These are phyloP conservation scores for Fraxinus baroniana DNA, from an alignment of 305 asterid species.

Conservation along the genomic window DNA sequence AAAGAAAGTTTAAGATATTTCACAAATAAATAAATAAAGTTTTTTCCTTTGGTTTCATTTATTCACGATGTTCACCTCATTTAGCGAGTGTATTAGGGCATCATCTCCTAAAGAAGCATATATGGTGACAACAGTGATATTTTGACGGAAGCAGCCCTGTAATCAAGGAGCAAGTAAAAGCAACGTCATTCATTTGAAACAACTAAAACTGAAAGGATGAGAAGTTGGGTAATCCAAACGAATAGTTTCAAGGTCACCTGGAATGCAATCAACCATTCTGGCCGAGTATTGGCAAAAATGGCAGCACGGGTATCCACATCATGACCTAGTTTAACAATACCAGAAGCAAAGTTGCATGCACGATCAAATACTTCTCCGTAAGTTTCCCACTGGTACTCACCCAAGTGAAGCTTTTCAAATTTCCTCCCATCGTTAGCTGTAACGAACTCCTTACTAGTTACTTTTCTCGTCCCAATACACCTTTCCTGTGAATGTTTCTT, in stretches of 20 bases:
- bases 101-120: conserved; percentile 93
- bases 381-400: conserved; percentile 85
- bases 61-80: conserved; percentile 56
- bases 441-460: conserved; percentile 49
- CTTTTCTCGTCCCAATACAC: conserved; percentile 73
- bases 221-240: neutral
- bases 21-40: neutral
- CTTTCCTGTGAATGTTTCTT: conserved; percentile 48
- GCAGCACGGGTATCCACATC: conserved; percentile 84
- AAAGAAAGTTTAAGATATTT: neutral
- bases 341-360: conserved; percentile 74
- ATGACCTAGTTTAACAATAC: conserved; percentile 75
- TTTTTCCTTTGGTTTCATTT: conserved; percentile 1
- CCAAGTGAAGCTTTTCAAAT: conserved; percentile 87
- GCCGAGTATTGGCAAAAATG: conserved; percentile 70
- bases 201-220: conserved; percentile 9
- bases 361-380: conserved; percentile 63
- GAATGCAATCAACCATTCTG: conserved; percentile 88
- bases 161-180: conserved; percentile 21
- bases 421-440: conserved; percentile 74
- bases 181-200: conserved; percentile 15
- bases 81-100: conserved; percentile 76
- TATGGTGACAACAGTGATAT: conserved; percentile 78
- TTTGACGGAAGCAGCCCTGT: conserved; percentile 90
- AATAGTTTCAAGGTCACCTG: conserved; percentile 46